phyloP scores from a whole-genome alignment of 2,329 filamentous ascomycete genomes.

The Teratosphaeria zuluensis region DNA sequence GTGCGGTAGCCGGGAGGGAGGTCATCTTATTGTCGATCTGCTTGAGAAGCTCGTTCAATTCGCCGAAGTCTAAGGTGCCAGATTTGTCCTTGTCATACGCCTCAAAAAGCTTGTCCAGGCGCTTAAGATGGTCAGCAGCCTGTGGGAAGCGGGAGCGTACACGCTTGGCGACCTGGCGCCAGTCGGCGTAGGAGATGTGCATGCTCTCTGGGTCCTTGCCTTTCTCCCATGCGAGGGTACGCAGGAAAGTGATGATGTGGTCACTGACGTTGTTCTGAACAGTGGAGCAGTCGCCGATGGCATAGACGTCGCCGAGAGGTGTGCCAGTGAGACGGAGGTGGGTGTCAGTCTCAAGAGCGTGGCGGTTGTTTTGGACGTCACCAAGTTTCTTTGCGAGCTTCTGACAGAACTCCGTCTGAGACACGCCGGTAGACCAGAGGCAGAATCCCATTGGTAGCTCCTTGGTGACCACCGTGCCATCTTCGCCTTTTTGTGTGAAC shows the following conservation, averaged over 20 bases:
- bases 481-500: slow-evolving; percentile 70
- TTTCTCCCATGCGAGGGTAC: slow-evolving; percentile 81
- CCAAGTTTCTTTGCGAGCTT: slow-evolving; percentile 64
- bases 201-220: slow-evolving; percentile 84
- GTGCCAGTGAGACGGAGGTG: slow-evolving; percentile 84
- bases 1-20: slow-evolving; percentile 85
- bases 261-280: slow-evolving; percentile 96
- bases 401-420: slow-evolving; percentile 73
- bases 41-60: slow-evolving; percentile 69
- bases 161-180: slow-evolving; percentile 71
- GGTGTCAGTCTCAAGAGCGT: slow-evolving; percentile 88
- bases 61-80: slow-evolving; percentile 87
- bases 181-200: slow-evolving; percentile 77
- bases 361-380: slow-evolving; percentile 70
- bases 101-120: slow-evolving; percentile 82
- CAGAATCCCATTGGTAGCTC: slow-evolving; percentile 95
- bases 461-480: slow-evolving; percentile 70
- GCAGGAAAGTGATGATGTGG: slow-evolving; percentile 81
- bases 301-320: slow-evolving; percentile 88
- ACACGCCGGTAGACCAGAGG: slow-evolving; percentile 91
- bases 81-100: slow-evolving; percentile 89
- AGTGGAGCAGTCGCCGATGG: slow-evolving; percentile 89
- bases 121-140: slow-evolving; percentile 73
- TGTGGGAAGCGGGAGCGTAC: slow-evolving; percentile 89
- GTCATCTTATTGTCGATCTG: slow-evolving; percentile 95